Percentiles rank a stretch among this genome's conserved stretches.
Conservation (phyloP, 2,329 filamentous ascomycete species). For the Arthrinium phaeospermum region DNA sequence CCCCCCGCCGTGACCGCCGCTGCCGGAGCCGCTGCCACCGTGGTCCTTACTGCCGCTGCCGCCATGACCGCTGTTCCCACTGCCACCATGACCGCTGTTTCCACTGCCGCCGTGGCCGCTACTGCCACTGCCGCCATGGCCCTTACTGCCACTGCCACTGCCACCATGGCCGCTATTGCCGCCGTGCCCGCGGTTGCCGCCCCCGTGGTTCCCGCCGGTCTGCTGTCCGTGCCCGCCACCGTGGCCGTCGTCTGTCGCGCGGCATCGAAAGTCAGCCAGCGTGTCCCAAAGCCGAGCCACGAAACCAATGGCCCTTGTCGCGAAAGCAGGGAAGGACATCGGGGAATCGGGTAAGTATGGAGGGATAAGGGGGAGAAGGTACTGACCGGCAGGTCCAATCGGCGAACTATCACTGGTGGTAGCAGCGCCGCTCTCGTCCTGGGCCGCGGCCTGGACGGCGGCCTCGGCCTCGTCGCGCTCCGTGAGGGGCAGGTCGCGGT, state of each 20-base stretch:
- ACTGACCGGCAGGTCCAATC: not conserved
- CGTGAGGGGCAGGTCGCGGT: not conserved
- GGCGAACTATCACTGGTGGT: not conserved
- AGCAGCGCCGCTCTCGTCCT: not conserved
- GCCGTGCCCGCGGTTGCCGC: not conserved
- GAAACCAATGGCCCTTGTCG: not conserved
- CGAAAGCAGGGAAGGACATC: not conserved
- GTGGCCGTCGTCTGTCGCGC: not conserved
- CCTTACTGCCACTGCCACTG: not conserved
- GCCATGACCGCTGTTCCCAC: too few species aligned
- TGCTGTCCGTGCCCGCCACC: not conserved
- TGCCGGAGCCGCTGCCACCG: too few species aligned
- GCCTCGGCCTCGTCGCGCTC: not conserved
- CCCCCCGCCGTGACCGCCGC: not conserved
- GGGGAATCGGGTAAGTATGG: not conserved
- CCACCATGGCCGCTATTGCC: not conserved
- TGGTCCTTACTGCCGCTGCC: too few species aligned
- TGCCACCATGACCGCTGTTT: too few species aligned
- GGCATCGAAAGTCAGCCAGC: not conserved
- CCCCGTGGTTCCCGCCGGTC: not conserved
- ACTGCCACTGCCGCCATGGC: too few species aligned
- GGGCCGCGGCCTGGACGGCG: not conserved
- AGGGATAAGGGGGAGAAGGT: not conserved
- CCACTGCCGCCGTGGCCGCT: too few species aligned
- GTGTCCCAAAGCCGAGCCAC: fast-evolving